These are phyloP conservation scores for Pilatotrama ljubarskyi DNA, from an alignment of 768 basidiomycete species.

Conservation along the genomic window DNA sequence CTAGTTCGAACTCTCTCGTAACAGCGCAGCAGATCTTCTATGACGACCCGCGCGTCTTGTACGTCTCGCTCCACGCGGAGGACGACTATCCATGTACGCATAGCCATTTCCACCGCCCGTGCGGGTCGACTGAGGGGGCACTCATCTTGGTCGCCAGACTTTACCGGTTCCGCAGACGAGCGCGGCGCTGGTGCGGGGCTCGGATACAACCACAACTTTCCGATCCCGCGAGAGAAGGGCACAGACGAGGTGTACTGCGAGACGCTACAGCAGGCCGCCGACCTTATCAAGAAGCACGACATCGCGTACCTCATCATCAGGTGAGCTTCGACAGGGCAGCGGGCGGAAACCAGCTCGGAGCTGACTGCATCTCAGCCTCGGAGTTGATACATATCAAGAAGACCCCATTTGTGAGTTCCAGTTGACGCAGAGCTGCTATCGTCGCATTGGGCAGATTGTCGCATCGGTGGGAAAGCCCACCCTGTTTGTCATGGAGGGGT, in stretches of 20 bases:
- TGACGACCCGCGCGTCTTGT: constrained; percentile 32
- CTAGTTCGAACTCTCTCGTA: background rate
- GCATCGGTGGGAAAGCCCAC: constrained; percentile 22
- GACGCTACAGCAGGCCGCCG: constrained; percentile 22
- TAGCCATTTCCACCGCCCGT: background rate
- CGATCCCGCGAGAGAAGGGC: constrained; percentile 30
- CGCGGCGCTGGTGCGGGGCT: constrained; percentile 28
- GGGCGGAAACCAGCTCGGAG: background rate
- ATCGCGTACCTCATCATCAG: constrained; percentile 33
- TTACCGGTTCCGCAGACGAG: constrained; percentile 32
- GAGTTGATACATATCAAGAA: constrained; percentile 36
- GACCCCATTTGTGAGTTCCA: constrained; percentile 35
- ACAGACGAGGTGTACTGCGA: constrained; percentile 29
- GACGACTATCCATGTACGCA: constrained; percentile 37
- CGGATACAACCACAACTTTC: constrained; percentile 32
- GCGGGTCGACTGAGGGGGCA: background rate
- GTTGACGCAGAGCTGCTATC: constrained; percentile 30
- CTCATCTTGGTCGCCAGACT: constrained; percentile 24
- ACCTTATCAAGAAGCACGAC: constrained; percentile 22
- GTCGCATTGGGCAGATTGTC: constrained; percentile 29
- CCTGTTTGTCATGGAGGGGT: constrained; percentile 41
- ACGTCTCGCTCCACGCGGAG: constrained; percentile 34
- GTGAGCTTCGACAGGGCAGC: constrained; percentile 7
- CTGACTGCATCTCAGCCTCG: constrained; percentile 27
- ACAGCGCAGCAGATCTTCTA: constrained; percentile 36